Evolutionary conservation across 352 stramenopile genomes (phyloP), one percentile per base, ranked within the genome.

Genomic region (Phytophthora pluvialis): DNA sequence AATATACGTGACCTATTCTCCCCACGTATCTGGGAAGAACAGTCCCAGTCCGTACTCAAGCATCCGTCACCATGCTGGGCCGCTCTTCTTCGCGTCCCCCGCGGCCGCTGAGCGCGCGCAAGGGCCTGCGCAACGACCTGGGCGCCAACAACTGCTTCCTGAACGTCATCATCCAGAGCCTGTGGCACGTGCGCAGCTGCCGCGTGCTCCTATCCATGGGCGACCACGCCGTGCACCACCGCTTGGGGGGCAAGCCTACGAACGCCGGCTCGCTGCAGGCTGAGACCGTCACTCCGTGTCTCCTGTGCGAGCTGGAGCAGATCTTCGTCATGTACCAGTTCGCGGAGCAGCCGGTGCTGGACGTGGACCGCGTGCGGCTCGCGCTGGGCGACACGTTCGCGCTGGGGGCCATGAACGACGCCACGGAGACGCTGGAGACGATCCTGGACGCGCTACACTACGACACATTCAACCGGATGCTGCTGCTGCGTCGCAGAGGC

Each of bases 101-200:
- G 15, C 64, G 56, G 3, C 68, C 64, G n/a, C 56, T 70, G 40
- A 92, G 83, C 56, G 81, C 70, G 16, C 84, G 84, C 68, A 91
- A 95, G 62, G 89, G 89, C 0, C 83, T 97, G 47, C 82, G 75
- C 51, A 97, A 97, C 78, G 81, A 93, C 6, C 43, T 84, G 16
- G 89, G 89, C 54, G 70, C 88, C 44, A 97, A 97, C 77, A 96
- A 97, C 73, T 97, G 89, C 77, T 97, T 96, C 71, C 75, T 97
- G 4, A 97, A 97, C 70, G 89, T 97, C 12, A 89, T 97, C 54
- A 93, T 97, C 60, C 89, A 97, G 82, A 93, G 80, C 36, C 70
- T 97, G n/a, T 97, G 89, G 89, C 88, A 96, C 73, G 69, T 97
- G 32, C 84, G 89, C 40, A 91, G 82, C 42, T 97, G 89, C 60